Conservation (phyloP, 441 rosid genomes). For the Croton laevigatus region DNA sequence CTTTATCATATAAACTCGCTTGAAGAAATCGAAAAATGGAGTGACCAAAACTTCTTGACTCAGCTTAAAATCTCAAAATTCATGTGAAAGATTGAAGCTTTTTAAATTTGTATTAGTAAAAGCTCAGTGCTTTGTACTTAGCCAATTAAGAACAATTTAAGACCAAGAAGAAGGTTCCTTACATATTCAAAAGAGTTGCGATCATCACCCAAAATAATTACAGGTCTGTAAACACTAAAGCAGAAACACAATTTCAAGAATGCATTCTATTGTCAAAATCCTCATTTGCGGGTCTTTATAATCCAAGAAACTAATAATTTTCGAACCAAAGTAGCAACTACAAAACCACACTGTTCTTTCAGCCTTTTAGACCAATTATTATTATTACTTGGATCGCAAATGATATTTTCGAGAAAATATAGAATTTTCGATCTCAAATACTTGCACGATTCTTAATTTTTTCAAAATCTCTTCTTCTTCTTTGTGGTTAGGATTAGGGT, state of each 20-base stretch:
- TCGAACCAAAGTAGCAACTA: conserved; percentile 39
- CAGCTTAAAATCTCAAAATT: not conserved
- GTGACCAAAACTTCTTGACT: conserved; percentile 18
- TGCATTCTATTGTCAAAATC: conserved; percentile 44
- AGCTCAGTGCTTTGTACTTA: no score
- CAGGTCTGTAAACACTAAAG: no score
- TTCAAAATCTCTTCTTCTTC: conserved; percentile 54
- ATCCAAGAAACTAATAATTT: conserved; percentile 39
- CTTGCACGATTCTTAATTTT: conserved; percentile 50
- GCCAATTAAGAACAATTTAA: no score
- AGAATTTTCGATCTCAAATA: conserved; percentile 45
- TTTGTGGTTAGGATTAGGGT: conserved; percentile 27
- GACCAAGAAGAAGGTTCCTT: conserved; percentile 13
- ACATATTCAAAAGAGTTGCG: no score
- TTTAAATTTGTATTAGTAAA: no score
- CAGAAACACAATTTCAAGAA: conserved; percentile 63
- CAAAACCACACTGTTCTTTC: conserved; percentile 43
- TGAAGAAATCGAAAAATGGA: conserved; percentile 18
- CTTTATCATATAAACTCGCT: not conserved
- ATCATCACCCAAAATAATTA: no score
- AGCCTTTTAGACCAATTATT: conserved; percentile 27
- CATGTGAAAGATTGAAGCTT: conserved; percentile 13
- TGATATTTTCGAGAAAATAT: conserved; percentile 26
- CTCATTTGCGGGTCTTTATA: conserved; percentile 39
- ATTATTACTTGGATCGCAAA: conserved; percentile 34